These are phyloP conservation scores for Purpureocillium takamizusanense DNA, from an alignment of 2,329 filamentous ascomycete genomes.

Conservation along the genomic window DNA sequence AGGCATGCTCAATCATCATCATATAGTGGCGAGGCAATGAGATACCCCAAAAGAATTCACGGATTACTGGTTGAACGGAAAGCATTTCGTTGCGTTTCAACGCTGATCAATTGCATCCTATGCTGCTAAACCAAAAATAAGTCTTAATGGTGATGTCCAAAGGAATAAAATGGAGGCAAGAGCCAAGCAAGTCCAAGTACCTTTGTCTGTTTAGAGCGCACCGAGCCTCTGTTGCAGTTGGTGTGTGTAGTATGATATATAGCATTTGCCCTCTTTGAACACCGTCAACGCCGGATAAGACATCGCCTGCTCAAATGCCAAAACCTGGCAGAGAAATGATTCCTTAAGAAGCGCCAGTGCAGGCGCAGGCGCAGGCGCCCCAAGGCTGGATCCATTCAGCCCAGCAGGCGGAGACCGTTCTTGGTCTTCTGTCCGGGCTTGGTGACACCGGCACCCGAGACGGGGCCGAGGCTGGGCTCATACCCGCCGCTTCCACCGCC, in stretches of 20 bases:
- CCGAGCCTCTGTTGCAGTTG: too few species aligned
- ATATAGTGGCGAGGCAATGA: not conserved
- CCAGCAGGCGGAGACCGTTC: constrained; percentile 52
- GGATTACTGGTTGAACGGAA: too few species aligned
- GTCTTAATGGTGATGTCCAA: too few species aligned
- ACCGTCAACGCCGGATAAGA: not conserved
- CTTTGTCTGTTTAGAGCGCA: too few species aligned
- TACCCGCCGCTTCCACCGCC: constrained; percentile 27
- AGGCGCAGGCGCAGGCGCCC: too few species aligned
- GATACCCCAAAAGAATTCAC: not conserved
- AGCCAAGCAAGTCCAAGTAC: too few species aligned
- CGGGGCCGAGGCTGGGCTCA: constrained; percentile 42
- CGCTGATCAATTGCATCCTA: too few species aligned
- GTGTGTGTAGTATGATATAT: not conserved
- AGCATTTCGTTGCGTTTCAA: too few species aligned
- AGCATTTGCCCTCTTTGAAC: not conserved
- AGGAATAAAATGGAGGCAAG: too few species aligned
- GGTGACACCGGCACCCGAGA: constrained; percentile 41
- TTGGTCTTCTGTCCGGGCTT: constrained; percentile 61
- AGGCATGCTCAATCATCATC: not conserved
- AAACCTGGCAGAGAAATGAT: not conserved
- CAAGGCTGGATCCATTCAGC: constrained; percentile 33
- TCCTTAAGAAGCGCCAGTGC: too few species aligned
- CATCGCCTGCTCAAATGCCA: not conserved
- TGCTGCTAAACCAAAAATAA: too few species aligned